Conservation (phyloP, 1,284 basidiomycete genomes). For the Pseudozyma tsukubaensis region DNA sequence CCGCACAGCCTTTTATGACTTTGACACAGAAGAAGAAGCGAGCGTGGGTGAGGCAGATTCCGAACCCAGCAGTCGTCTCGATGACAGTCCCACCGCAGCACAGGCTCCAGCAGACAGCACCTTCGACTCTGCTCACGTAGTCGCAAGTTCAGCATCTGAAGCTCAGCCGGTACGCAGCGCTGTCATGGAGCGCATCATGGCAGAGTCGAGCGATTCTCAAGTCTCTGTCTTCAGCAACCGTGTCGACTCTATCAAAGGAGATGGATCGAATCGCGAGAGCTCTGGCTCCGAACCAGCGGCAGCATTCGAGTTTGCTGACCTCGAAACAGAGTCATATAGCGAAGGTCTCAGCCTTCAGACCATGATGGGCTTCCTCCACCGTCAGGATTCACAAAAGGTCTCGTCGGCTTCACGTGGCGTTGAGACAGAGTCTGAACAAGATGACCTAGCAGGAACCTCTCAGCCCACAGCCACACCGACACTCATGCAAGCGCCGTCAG, state of each 20-base stretch:
- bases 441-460: not conserved
- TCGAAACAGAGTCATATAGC: slow-evolving; percentile 15
- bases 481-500: not conserved
- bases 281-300: slow-evolving; percentile 12
- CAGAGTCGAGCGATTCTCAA: slow-evolving; percentile 9
- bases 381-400: slow-evolving; percentile 16
- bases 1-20: slow-evolving; percentile 32
- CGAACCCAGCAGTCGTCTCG: slow-evolving; percentile 6
- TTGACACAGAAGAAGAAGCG: slow-evolving; percentile 20
- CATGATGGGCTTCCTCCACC: slow-evolving; percentile 46
- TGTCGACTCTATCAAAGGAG: slow-evolving; percentile 10
- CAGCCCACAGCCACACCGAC: not conserved
- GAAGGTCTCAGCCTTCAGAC: slow-evolving; percentile 39
- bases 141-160: not conserved
- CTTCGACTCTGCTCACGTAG: not conserved
- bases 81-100: not conserved
- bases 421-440: not conserved
- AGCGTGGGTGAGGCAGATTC: not conserved
- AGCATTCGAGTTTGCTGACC: slow-evolving; percentile 35
- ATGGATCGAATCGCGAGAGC: slow-evolving; percentile 10
- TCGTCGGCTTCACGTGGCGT: not conserved
- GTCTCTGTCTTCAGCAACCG: slow-evolving; percentile 20
- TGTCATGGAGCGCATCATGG: slow-evolving; percentile 10
- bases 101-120: not conserved
- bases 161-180: not conserved